phyloP scores from a whole-genome alignment of 352 stramenopile genomes.

The Globisporangium takayamanum region DNA sequence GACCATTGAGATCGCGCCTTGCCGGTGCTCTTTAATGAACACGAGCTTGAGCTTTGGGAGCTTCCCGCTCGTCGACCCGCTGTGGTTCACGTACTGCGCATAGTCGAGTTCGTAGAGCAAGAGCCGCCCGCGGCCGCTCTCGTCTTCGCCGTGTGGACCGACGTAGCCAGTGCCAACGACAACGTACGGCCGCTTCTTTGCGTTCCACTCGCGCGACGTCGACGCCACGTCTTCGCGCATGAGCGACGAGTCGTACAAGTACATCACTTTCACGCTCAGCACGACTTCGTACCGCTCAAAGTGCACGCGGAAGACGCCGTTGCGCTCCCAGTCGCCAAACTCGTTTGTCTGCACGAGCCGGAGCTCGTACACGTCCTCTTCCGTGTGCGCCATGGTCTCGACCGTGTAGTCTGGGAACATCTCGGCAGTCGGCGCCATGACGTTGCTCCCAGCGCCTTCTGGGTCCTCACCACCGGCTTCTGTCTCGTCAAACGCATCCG shows the following conservation, averaged over 20 bases:
- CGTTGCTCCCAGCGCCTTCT: slow-evolving; percentile 46
- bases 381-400: slow-evolving; percentile 57
- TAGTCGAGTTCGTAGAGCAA: slow-evolving; percentile 87
- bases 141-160: slow-evolving; percentile 78
- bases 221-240: slow-evolving; percentile 70
- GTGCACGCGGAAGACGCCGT: slow-evolving; percentile 73
- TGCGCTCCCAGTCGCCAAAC: slow-evolving; percentile 68
- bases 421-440: slow-evolving; percentile 74
- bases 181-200: slow-evolving; percentile 76
- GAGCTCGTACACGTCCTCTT: slow-evolving; percentile 82
- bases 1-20: slow-evolving; percentile 76
- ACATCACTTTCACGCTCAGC: slow-evolving; percentile 82
- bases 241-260: slow-evolving; percentile 76
- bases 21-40: slow-evolving; percentile 84
- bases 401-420: slow-evolving; percentile 68
- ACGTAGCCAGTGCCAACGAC: slow-evolving; percentile 82
- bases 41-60: slow-evolving; percentile 73
- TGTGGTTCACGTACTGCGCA: slow-evolving; percentile 79
- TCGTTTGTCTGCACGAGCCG: slow-evolving; percentile 76
- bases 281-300: slow-evolving; percentile 85
- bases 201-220: slow-evolving; percentile 61
- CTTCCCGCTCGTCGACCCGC: slow-evolving; percentile 66
- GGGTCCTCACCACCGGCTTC: slow-evolving; percentile 31
- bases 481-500: slow-evolving; percentile 46
- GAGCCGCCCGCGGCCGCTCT: slow-evolving; percentile 74